phyloP scores from a whole-genome alignment of 2,329 filamentous ascomycete species.

The Mycocentrospora acerina region DNA sequence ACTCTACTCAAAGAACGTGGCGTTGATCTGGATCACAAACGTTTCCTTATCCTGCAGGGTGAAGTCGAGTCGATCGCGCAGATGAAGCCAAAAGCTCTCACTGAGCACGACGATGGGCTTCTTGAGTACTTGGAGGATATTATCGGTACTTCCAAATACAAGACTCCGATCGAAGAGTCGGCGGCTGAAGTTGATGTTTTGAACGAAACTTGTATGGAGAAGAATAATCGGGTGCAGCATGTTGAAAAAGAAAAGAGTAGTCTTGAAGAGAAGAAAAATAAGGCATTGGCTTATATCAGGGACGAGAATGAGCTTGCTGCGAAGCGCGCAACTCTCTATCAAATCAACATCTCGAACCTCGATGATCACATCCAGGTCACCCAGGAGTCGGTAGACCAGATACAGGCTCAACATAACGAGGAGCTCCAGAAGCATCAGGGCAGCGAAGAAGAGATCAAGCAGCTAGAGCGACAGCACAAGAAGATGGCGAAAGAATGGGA shows the following conservation, averaged over 20 bases:
- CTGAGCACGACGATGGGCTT: slow-evolving; percentile 93
- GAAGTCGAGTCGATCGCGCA: slow-evolving; percentile 98
- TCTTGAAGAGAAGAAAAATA: slow-evolving; percentile 95
- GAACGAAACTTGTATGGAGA: slow-evolving; percentile 93
- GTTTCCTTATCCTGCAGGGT: slow-evolving; percentile 94
- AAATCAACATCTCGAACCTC: slow-evolving; percentile 86
- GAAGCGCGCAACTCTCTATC: slow-evolving; percentile 90
- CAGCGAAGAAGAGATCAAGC: slow-evolving; percentile 85
- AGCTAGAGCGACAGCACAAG: slow-evolving; percentile 81
- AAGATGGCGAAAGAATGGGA: slow-evolving; percentile 82
- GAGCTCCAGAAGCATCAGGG: slow-evolving; percentile 92
- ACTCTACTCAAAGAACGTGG: slow-evolving; percentile 82
- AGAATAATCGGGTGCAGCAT: slow-evolving; percentile 91
- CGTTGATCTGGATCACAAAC: slow-evolving; percentile 95
- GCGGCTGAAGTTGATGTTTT: slow-evolving; percentile 85
- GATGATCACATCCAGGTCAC: slow-evolving; percentile 86
- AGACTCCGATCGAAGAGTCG: slow-evolving; percentile 92
- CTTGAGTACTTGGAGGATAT: slow-evolving; percentile 98
- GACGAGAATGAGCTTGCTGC: slow-evolving; percentile 90
- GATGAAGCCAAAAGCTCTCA: slow-evolving; percentile 96
- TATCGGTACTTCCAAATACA: slow-evolving; percentile 98
- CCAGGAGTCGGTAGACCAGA: slow-evolving; percentile 84
- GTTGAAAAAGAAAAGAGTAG: slow-evolving; percentile 95
- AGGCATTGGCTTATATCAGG: slow-evolving; percentile 81
- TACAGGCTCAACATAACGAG: slow-evolving; percentile 80